These are phyloP conservation scores for Ettlia oleoabundans DNA, from an alignment of 139 green algal species.

Conservation along the genomic window DNA sequence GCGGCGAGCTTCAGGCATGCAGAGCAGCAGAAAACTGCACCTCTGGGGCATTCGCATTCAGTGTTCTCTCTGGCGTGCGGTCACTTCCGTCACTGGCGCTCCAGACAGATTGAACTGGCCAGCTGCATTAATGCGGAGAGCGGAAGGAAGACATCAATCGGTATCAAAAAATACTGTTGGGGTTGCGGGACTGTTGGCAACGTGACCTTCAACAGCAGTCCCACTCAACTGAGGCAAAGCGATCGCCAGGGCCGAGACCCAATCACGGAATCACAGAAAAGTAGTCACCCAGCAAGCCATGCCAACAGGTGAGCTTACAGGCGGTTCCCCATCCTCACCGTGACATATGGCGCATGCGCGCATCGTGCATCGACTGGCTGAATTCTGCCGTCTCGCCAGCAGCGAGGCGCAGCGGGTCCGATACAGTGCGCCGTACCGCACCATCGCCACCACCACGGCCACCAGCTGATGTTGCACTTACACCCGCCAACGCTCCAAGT, in stretches of 20 bases:
- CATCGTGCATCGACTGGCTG: background rate
- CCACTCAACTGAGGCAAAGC: too few species aligned
- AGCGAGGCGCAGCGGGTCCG: constrained; percentile 15
- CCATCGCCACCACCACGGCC: too few species aligned
- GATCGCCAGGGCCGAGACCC: too few species aligned
- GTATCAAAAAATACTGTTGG: background rate
- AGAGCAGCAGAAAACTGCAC: background rate
- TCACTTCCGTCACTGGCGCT: background rate
- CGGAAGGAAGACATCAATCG: background rate
- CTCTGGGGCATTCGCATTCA: constrained; percentile 18
- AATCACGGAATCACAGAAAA: too few species aligned
- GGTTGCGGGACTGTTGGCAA: background rate
- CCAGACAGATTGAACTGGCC: background rate
- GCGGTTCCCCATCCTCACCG: background rate
- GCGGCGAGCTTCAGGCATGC: background rate
- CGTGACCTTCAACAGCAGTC: background rate
- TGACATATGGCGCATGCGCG: background rate
- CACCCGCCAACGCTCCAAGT: background rate
- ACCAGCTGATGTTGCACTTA: background rate
- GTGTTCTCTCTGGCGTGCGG: background rate
- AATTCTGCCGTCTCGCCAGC: background rate
- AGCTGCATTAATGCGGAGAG: background rate
- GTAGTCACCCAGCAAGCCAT: background rate
- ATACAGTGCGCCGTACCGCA: constrained; percentile 16
- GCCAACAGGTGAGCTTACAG: background rate